Conservation (phyloP, 2,329 filamentous ascomycete species). For the Ascochyta rabiei region DNA sequence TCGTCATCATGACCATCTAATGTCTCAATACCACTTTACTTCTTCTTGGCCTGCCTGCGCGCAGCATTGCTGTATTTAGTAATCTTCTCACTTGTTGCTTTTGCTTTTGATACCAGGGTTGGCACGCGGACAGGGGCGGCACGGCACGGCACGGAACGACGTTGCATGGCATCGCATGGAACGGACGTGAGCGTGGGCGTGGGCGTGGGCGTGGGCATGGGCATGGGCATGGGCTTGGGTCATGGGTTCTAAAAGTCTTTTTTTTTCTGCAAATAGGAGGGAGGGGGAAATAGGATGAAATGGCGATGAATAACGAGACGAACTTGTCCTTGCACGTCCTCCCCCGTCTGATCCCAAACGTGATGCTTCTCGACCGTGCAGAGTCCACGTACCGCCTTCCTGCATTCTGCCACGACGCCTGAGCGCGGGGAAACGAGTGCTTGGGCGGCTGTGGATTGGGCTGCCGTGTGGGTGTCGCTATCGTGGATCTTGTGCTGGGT, state of each 20-base stretch:
- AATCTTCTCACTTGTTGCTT: constrained; percentile 27
- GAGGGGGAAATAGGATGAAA: neutral
- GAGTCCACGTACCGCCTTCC: too few species aligned
- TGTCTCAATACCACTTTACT: constrained; percentile 43
- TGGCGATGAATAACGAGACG: neutral
- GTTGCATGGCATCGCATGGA: too few species aligned
- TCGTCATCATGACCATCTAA: constrained; percentile 40
- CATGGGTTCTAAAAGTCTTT: neutral
- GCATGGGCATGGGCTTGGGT: neutral
- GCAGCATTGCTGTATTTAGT: constrained; percentile 34
- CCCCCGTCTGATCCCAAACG: too few species aligned
- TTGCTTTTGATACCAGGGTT: constrained; percentile 32
- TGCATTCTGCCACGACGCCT: too few species aligned
- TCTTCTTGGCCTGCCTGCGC: constrained; percentile 3
- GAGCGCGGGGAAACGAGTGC: too few species aligned
- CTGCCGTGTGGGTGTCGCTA: too few species aligned
- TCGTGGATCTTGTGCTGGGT: too few species aligned
- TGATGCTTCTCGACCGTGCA: too few species aligned
- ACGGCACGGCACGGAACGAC: neutral
- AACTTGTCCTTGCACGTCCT: too few species aligned
- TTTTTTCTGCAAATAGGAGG: neutral
- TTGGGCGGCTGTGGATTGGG: too few species aligned
- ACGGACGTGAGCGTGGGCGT: neutral
- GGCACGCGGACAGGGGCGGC: neutral
- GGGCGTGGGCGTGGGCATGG: neutral